These are phyloP conservation scores for Cajanus cajan DNA, from an alignment of 306 rosid genomes.

Conservation along the genomic window DNA sequence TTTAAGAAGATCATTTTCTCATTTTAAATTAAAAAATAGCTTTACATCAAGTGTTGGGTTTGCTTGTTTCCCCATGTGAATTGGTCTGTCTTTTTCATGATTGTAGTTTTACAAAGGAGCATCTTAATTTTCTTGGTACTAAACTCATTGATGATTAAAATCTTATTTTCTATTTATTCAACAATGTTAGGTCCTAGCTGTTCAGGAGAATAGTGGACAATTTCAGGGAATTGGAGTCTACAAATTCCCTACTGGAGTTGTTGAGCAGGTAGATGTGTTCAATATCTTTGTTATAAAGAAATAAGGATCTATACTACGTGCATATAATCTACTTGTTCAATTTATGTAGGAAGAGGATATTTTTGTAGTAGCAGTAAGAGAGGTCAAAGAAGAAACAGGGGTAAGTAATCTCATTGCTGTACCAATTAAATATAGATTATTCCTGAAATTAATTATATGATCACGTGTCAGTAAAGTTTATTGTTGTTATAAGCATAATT, in stretches of 20 bases:
- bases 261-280: constrained; percentile 54
- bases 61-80: too few relatives aligned
- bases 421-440: neutral
- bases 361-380: constrained; percentile 63
- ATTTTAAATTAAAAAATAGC: too few relatives aligned
- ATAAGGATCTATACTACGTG: neutral
- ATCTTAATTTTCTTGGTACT: too few relatives aligned
- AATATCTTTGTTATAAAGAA: neutral
- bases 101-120: too few relatives aligned
- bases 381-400: constrained; percentile 88
- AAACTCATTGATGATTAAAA: neutral
- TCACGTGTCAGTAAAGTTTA: neutral
- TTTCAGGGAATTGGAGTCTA: constrained; percentile 56
- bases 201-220: constrained; percentile 63
- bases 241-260: constrained; percentile 82
- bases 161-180: neutral
- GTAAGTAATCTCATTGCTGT: constrained; percentile 41
- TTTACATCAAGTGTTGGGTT: too few relatives aligned
- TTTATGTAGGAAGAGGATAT: constrained; percentile 71
- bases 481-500: constrained; percentile 20
- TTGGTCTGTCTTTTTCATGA: too few relatives aligned
- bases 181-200: constrained; percentile 59
- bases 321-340: constrained; percentile 9
- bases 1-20: too few relatives aligned
- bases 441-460: neutral